Evolutionary conservation across 441 rosid genomes (phyloP).

Genomic region (Croton laevigatus): DNA sequence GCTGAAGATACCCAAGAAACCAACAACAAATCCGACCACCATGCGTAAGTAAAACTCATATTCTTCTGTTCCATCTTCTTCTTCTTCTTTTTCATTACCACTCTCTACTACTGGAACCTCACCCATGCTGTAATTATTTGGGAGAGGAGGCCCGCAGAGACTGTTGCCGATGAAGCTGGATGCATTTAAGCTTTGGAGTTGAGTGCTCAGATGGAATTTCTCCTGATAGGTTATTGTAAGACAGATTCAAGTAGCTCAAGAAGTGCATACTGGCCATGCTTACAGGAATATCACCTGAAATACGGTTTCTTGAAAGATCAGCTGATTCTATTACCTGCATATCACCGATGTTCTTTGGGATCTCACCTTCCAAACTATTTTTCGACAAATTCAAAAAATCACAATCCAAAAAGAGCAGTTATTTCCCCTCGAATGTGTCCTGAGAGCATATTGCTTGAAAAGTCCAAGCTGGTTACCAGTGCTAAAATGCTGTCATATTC

Average conservation of each 20-base stretch:
- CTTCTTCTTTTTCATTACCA: background rate
- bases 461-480: conserved; percentile 28
- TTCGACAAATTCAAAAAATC: conserved; percentile 31
- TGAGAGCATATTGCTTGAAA: conserved; percentile 40
- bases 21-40: conserved; percentile 20
- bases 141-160: conserved; percentile 28
- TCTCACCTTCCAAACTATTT: conserved; percentile 27
- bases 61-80: conserved; percentile 4
- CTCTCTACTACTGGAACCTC: no score
- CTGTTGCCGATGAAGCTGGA: conserved; percentile 21
- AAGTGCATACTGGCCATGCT: conserved; percentile 29
- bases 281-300: conserved; percentile 36
- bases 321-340: conserved; percentile 30
- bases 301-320: conserved; percentile 33
- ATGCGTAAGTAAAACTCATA: conserved; percentile 11
- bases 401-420: conserved; percentile 24
- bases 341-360: conserved; percentile 31
- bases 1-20: conserved; percentile 29
- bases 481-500: conserved; percentile 29
- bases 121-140: conserved; percentile 12
- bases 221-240: conserved; percentile 31
- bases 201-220: conserved; percentile 30
- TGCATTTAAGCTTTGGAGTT: conserved; percentile 21
- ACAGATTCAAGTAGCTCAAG: conserved; percentile 32
- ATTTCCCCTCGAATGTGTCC: conserved; percentile 44